phyloP scores from a whole-genome alignment of 495 filamentous ascomycete genomes.

The Neurospora pannonica region DNA sequence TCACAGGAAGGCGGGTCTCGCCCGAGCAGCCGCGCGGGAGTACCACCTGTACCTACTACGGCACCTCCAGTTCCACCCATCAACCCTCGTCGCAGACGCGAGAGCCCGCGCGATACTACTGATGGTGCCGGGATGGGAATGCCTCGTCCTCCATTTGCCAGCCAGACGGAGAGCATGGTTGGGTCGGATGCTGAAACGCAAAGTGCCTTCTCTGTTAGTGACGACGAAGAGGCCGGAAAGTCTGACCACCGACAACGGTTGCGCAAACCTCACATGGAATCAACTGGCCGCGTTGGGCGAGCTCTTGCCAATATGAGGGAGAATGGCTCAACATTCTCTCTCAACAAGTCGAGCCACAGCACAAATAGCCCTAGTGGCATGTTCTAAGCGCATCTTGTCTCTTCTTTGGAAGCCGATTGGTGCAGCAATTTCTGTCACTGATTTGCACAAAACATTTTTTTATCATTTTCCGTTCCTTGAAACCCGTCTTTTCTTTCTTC shows the following conservation, averaged over 20 bases:
- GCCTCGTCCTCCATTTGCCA: slow-evolving; percentile 14
- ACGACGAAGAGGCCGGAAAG: slow-evolving; percentile 36
- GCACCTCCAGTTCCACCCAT: slow-evolving; percentile 59
- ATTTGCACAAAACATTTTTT: slow-evolving; percentile 7
- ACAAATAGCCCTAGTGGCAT: slow-evolving; percentile 34
- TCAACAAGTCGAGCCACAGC: slow-evolving; percentile 20
- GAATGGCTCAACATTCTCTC: slow-evolving; percentile 26
- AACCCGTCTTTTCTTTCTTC: slow-evolving; percentile 14
- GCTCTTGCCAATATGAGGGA: slow-evolving; percentile 31
- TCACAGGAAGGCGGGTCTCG: slow-evolving; percentile 26
- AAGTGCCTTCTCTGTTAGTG: slow-evolving; percentile 41
- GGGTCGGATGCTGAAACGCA: slow-evolving; percentile 29
- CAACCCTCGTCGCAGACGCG: slow-evolving; percentile 56
- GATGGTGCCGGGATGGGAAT: slow-evolving; percentile 31
- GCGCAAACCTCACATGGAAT: slow-evolving; percentile 33
- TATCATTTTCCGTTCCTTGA: slow-evolving; percentile 6
- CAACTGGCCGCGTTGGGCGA: slow-evolving; percentile 38
- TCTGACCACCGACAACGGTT: slow-evolving; percentile 34
- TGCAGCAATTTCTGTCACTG: not conserved
- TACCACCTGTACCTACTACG: slow-evolving; percentile 2
- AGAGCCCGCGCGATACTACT: slow-evolving; percentile 44
- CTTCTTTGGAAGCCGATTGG: slow-evolving; percentile 1
- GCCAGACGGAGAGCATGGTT: slow-evolving; percentile 12
- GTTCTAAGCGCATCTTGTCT: slow-evolving; percentile 23
- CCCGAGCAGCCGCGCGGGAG: slow-evolving; percentile 21